These are phyloP conservation scores for Glycine tomentella DNA, from an alignment of 306 rosid genomes.

Conservation along the genomic window DNA sequence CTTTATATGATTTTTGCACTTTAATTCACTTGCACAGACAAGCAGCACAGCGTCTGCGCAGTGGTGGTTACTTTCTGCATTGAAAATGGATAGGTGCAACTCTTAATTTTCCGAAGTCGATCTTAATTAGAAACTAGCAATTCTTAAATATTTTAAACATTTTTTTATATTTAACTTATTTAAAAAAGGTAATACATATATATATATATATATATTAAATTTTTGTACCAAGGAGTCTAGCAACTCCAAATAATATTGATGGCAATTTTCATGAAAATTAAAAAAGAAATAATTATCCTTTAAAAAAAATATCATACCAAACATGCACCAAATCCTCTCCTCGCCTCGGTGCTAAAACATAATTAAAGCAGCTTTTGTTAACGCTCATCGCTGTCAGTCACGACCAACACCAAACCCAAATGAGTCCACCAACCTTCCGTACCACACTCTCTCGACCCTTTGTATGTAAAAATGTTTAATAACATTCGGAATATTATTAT, in stretches of 20 bases:
- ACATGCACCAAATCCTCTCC: background rate
- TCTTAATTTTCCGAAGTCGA: background rate
- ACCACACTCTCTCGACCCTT: conserved; percentile 27
- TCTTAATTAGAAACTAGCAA: background rate
- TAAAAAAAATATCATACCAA: too few relatives aligned
- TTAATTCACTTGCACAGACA: background rate
- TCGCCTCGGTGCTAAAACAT: background rate
- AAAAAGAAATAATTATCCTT: too few relatives aligned
- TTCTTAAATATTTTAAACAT: background rate
- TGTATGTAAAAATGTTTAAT: too few relatives aligned
- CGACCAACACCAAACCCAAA: background rate
- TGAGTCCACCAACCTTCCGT: conserved; percentile 54
- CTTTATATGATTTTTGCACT: background rate
- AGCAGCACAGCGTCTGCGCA: background rate
- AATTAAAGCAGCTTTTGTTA: background rate
- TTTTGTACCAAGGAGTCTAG: too few relatives aligned
- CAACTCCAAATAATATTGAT: too few relatives aligned
- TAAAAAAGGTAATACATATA: too few relatives aligned
- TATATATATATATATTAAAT: too few relatives aligned
- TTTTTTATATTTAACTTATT: too few relatives aligned
- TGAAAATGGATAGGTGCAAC: background rate
- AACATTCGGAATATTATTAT: too few relatives aligned
- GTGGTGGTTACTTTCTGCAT: background rate
- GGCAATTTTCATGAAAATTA: too few relatives aligned
- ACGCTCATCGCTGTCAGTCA: background rate